Base-by-base conservation (phyloP, 345 rosid genomes). In the Luvunga scandens region DNA sequence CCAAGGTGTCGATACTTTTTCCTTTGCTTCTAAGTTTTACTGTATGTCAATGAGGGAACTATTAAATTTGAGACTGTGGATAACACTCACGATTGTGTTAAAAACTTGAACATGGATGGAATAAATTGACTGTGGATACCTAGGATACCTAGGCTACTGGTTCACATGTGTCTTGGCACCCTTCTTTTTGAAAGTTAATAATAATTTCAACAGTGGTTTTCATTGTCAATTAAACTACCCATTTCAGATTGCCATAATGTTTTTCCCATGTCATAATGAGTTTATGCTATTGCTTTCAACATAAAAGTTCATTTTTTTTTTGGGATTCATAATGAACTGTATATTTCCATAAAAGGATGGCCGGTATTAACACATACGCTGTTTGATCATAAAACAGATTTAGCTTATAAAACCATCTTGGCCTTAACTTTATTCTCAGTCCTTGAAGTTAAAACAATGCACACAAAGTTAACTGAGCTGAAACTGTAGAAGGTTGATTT, bases 1-100 rank as follows among this genome's bases (percentile, higher is more conserved):
- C 31, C 84, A 80, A 87, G 91, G 91, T 89, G 34, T 64, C 27
- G 31, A 60, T 10, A 4, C 33, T 77, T 63, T 61, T 34, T 10
- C 24, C 36, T 69, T 63, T 65, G 34, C 18, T 65, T 75, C 48
- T 76, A 33, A 22, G 75, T 6, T 69, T 61, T 56, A 55, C 30
- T 9, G 13, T 31, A 0, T 70, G 48, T 55, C 38, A 34, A 36
- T 27, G 60, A 76, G 34, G 34, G 31, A 39, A 61, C 50, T 28
- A 36, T 22, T 69, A 1, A 4, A 3, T 9, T 62, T 31, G 38
- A 56, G 38, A 70, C 38, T 31, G 39, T 71, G 33, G 27, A 59
- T 21, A 65, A 12, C 27, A 18, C 38, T 50, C 34, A 25, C 0
- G 4, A 45, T 48, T 30, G 13, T 3, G 42, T 48, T 64, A 7